Conservation (phyloP, 2,329 filamentous ascomycete genomes). For the Colletotrichum cuscutae region DNA sequence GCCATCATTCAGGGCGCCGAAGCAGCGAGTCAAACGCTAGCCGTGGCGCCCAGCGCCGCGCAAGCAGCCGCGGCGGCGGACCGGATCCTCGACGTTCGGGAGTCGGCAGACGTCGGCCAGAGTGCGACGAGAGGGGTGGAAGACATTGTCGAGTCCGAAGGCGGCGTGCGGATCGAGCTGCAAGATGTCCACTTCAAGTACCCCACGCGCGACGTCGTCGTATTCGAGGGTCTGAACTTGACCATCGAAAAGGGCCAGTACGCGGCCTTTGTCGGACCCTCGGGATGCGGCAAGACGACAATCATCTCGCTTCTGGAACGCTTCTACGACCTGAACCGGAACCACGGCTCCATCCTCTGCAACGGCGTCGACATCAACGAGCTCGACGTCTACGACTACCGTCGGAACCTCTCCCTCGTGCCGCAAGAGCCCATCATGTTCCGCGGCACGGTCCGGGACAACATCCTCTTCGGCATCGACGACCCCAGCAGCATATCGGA, state of each 20-base stretch:
- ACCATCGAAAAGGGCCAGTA: slow-evolving; percentile 52
- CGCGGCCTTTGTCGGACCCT: slow-evolving; percentile 56
- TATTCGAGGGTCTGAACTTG: slow-evolving; percentile 39
- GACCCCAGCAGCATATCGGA: slow-evolving; percentile 46
- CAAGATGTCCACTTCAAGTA: slow-evolving; percentile 38
- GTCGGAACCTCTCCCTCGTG: slow-evolving; percentile 57
- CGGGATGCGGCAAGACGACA: slow-evolving; percentile 62
- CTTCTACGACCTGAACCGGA: slow-evolving; percentile 61
- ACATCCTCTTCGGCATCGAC: slow-evolving; percentile 55
- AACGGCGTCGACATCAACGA: slow-evolving; percentile 45
- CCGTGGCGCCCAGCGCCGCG: slow-evolving; percentile 72
- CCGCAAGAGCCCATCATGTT: slow-evolving; percentile 63
- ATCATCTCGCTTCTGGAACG: slow-evolving; percentile 64
- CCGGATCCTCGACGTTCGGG: slow-evolving; percentile 65
- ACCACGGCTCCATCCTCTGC: slow-evolving; percentile 54
- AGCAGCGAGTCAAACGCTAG: slow-evolving; percentile 73
- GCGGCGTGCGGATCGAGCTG: slow-evolving; percentile 36
- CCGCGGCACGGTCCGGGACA: slow-evolving; percentile 59
- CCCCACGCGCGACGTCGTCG: slow-evolving; percentile 37
- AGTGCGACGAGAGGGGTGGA: slow-evolving; percentile 42
- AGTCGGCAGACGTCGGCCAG: slow-evolving; percentile 49
- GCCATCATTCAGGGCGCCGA: slow-evolving; percentile 76
- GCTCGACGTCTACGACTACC: slow-evolving; percentile 53
- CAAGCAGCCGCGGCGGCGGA: slow-evolving; percentile 69
- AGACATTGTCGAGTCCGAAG: slow-evolving; percentile 31